These are phyloP conservation scores for Mucor ambiguus DNA, from an alignment of 371 early-diverging fungal genomes.

Conservation along the genomic window DNA sequence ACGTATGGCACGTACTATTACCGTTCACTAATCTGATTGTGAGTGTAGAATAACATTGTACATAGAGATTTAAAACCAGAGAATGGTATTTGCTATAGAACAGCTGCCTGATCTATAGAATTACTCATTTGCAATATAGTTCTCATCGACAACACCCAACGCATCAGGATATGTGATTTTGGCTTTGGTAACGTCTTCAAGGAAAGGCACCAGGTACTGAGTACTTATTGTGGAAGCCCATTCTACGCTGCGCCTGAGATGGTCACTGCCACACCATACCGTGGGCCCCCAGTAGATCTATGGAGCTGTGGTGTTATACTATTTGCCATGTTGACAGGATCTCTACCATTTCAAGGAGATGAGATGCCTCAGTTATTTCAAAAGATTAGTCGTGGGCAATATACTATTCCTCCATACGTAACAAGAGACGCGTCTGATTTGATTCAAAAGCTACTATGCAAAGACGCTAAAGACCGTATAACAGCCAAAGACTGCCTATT, in stretches of 20 bases:
- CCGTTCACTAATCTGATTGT: background rate
- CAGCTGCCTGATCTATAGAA: background rate
- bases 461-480: constrained; percentile 67
- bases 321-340: constrained; percentile 74
- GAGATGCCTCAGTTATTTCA: constrained; percentile 74
- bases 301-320: constrained; percentile 83
- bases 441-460: constrained; percentile 57
- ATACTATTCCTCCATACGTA: constrained; percentile 51
- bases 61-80: constrained; percentile 93
- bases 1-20: background rate
- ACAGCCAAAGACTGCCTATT: constrained; percentile 72
- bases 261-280: constrained; percentile 73
- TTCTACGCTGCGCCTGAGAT: constrained; percentile 92
- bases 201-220: constrained; percentile 76
- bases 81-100: constrained; percentile 50
- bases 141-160: constrained; percentile 64
- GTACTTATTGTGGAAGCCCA: constrained; percentile 94
- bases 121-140: constrained; percentile 8
- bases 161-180: constrained; percentile 89
- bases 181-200: constrained; percentile 86
- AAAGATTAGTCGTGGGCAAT: constrained; percentile 65
- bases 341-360: constrained; percentile 82
- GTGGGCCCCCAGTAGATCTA: constrained; percentile 78
- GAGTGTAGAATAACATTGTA: constrained; percentile 67
- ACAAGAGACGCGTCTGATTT: constrained; percentile 48